Evolutionary conservation across 495 filamentous ascomycete species (phyloP).

Genomic region (Penicillium desertorum): DNA sequence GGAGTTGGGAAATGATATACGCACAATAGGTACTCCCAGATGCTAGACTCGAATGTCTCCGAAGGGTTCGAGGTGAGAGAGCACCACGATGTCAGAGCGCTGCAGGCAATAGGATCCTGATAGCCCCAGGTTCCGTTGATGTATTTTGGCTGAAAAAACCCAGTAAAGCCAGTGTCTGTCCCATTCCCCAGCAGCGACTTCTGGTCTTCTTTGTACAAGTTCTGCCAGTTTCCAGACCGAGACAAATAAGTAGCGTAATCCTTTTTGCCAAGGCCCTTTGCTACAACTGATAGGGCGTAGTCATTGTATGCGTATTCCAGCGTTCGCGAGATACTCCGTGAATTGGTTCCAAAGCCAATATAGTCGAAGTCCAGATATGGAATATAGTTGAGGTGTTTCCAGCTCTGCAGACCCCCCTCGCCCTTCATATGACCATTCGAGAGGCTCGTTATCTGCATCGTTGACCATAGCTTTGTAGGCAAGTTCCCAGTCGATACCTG

Average conservation of each 20-base stretch:
- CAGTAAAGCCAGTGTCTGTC: slow-evolving; percentile 60
- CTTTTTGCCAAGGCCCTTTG: slow-evolving; percentile 50
- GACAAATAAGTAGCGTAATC: slow-evolving; percentile 60
- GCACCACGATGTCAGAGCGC: slow-evolving; percentile 54
- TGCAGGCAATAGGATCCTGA: slow-evolving; percentile 69
- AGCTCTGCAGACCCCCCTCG: slow-evolving; percentile 65
- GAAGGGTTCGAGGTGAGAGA: slow-evolving; percentile 62
- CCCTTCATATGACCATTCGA: slow-evolving; percentile 69
- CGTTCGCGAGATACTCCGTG: slow-evolving; percentile 67
- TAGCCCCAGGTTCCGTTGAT: slow-evolving; percentile 66
- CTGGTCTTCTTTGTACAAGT: slow-evolving; percentile 64
- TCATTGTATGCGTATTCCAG: slow-evolving; percentile 79
- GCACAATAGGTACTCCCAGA: slow-evolving; percentile 65
- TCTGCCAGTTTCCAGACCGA: slow-evolving; percentile 65
- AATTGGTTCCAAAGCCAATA: slow-evolving; percentile 67
- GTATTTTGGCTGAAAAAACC: slow-evolving; percentile 67
- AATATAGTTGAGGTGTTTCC: slow-evolving; percentile 68
- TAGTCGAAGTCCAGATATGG: slow-evolving; percentile 69
- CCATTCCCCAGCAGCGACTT: slow-evolving; percentile 54
- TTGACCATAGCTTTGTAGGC: slow-evolving; percentile 72
- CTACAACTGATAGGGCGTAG: slow-evolving; percentile 65
- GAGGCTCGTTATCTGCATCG: slow-evolving; percentile 75
- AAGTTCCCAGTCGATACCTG: slow-evolving; percentile 64
- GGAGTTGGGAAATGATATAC: slow-evolving; percentile 1
- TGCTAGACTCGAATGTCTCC: slow-evolving; percentile 70